Conservation (phyloP, 352 stramenopile species). For the Phytophthora ohioensis region DNA sequence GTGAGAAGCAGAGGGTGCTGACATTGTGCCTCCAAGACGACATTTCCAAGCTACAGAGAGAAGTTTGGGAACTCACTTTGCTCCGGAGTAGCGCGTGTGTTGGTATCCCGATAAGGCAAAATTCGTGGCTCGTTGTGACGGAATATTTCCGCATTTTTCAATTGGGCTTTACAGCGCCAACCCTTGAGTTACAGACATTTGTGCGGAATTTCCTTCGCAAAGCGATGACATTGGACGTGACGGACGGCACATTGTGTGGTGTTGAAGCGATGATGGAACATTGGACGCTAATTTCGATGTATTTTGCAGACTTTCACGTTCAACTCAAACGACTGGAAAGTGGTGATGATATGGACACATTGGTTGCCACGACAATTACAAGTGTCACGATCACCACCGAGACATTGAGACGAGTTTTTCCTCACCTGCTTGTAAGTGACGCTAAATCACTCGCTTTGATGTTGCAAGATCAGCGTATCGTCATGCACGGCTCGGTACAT, state of each 20-base stretch:
- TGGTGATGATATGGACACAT: background rate
- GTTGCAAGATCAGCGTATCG: slow-evolving; percentile 1
- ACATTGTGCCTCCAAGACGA: background rate
- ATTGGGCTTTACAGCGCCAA: background rate
- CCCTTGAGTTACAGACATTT: background rate
- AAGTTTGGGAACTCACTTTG: background rate
- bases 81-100: background rate
- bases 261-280: background rate
- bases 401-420: slow-evolving; percentile 4
- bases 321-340: slow-evolving; percentile 10
- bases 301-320: slow-evolving; percentile 9
- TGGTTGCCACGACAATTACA: slow-evolving; percentile 18
- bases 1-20: background rate
- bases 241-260: background rate
- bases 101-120: background rate
- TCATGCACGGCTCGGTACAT: slow-evolving; percentile 15
- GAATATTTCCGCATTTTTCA: slow-evolving; percentile 15
- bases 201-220: background rate
- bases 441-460: background rate
- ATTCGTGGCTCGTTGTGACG: slow-evolving; percentile 1
- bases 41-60: slow-evolving; percentile 2
- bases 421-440: slow-evolving; percentile 1
- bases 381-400: slow-evolving; percentile 5
- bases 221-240: slow-evolving; percentile 6
- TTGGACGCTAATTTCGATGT: slow-evolving; percentile 5